These are phyloP conservation scores for Chlamydomonas reinhardtii DNA, from an alignment of 163 green algal species.

Conservation along the genomic window DNA sequence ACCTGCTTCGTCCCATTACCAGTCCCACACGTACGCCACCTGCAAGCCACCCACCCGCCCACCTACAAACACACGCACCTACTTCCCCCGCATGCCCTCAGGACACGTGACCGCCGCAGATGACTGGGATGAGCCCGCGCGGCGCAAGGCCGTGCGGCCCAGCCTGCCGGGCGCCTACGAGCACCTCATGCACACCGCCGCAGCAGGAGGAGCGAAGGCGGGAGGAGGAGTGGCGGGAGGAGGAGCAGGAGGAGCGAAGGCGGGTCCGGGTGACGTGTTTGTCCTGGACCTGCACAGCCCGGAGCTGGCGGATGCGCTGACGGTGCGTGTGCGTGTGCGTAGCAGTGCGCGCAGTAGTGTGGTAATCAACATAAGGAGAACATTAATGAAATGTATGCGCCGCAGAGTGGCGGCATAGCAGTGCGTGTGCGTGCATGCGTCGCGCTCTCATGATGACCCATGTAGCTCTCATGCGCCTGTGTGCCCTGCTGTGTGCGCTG, in stretches of 20 bases:
- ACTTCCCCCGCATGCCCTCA: too few species aligned
- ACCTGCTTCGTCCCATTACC: too few species aligned
- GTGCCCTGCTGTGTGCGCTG: too few species aligned
- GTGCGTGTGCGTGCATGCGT: too few species aligned
- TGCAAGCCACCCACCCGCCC: too few species aligned
- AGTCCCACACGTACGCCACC: not conserved
- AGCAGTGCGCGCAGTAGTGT: too few species aligned
- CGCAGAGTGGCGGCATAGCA: not conserved
- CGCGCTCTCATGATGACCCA: too few species aligned
- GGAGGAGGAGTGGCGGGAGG: not conserved
- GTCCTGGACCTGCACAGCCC: slow-evolving; percentile 56
- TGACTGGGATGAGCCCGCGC: slow-evolving; percentile 60
- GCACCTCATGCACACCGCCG: slow-evolving; percentile 58
- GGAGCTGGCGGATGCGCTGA: slow-evolving; percentile 45
- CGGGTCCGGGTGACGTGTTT: not conserved
- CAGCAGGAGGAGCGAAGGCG: slow-evolving; percentile 18
- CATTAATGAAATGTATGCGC: too few species aligned
- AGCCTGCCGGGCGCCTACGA: slow-evolving; percentile 46
- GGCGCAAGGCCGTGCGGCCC: slow-evolving; percentile 50
- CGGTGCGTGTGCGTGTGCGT: too few species aligned
- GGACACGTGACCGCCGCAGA: slow-evolving; percentile 67
- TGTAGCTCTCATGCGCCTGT: too few species aligned
- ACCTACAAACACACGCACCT: too few species aligned
- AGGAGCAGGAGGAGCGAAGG: slow-evolving; percentile 13
- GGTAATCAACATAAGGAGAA: too few species aligned